Evolutionary conservation across 352 stramenopile genomes (phyloP).

Genomic region (Globisporangium abappressorium): DNA sequence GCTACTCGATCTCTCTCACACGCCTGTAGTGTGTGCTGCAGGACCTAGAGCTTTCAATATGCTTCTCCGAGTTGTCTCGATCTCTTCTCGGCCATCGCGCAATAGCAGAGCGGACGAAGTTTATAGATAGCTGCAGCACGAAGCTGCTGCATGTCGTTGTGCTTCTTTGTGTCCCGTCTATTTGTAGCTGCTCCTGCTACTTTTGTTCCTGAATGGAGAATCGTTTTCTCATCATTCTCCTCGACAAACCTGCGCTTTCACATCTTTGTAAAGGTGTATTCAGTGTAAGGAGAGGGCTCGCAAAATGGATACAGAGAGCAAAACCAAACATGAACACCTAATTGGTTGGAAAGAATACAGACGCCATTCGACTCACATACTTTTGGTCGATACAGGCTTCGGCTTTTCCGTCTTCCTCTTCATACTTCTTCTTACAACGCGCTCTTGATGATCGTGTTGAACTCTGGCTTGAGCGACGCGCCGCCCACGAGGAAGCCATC

Average conservation of each 20-base stretch:
- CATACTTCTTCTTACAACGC: slow-evolving; percentile 32
- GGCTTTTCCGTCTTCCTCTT: background rate
- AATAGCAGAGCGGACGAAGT: background rate
- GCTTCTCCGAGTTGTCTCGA: background rate
- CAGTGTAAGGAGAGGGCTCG: background rate
- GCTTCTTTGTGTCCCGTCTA: background rate
- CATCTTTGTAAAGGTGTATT: background rate
- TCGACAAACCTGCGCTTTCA: background rate
- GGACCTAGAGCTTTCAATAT: background rate
- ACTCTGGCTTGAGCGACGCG: slow-evolving; percentile 92
- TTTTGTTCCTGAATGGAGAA: background rate
- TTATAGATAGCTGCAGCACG: background rate
- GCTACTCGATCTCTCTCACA: background rate
- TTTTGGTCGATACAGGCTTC: background rate
- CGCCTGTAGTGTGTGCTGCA: background rate
- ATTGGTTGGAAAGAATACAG: background rate
- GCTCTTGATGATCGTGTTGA: slow-evolving; percentile 83
- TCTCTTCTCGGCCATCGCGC: background rate
- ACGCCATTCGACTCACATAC: background rate
- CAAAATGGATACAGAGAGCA: background rate
- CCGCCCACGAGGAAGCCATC: slow-evolving; percentile 95
- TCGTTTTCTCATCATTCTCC: background rate
- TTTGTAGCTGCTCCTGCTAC: slow-evolving; percentile 2
- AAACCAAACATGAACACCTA: background rate
- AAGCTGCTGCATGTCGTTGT: background rate